Evolutionary conservation across 192 early-diverging fungal genomes (phyloP).

Genomic region (Coemansia sp.): DNA sequence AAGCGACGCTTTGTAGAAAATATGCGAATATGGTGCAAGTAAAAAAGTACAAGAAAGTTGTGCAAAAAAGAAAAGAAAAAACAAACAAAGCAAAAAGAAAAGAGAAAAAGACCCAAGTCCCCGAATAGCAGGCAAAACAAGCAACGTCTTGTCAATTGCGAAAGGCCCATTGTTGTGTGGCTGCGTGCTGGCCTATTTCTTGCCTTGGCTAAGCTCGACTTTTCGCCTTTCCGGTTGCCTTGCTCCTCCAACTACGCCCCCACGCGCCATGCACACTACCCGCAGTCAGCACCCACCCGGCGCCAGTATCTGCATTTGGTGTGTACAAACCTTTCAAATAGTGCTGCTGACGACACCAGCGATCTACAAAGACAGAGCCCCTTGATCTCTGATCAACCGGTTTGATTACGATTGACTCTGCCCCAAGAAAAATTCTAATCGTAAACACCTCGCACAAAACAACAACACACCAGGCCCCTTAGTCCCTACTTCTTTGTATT

Average conservation of each 20-base stretch:
- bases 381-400: not conserved
- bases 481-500: not conserved
- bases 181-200: not conserved
- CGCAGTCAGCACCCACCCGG: not conserved
- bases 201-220: not conserved
- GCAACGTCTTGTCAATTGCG: not conserved
- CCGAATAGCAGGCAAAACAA: conserved; percentile 5
- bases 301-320: not conserved
- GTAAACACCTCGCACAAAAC: not conserved
- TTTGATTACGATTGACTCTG: not conserved
- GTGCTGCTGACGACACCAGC: not conserved
- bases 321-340: not conserved
- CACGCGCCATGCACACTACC: not conserved
- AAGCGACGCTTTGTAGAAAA: not conserved
- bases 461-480: not conserved
- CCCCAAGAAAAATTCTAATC: not conserved
- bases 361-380: not conserved
- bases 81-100: not conserved
- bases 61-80: not conserved
- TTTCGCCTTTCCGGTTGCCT: too few relatives aligned
- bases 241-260: not conserved
- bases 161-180: not conserved
- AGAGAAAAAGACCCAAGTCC: not conserved
- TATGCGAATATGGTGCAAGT: conserved; percentile 1
- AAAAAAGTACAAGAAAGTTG: not conserved